Evolutionary conservation across 2,329 filamentous ascomycete species (phyloP).

Genomic region (Fusarium mundagurra): DNA sequence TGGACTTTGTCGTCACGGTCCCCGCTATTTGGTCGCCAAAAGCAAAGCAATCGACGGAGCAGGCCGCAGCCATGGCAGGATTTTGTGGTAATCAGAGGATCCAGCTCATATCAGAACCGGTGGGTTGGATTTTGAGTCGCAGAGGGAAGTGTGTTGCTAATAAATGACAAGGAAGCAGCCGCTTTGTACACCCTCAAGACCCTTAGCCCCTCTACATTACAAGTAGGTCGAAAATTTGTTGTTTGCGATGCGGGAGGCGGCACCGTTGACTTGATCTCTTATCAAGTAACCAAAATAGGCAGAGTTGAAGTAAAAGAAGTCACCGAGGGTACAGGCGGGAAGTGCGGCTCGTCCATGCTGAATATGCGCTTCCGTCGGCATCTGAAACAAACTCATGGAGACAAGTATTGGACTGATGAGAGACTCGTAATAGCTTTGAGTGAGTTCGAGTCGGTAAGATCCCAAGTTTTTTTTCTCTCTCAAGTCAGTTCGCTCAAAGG

Average conservation of each 20-base stretch:
- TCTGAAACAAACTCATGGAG: conserved; percentile 54
- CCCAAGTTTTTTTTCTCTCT: conserved; percentile 51
- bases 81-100: conserved; percentile 55
- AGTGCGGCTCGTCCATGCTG: conserved; percentile 61
- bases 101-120: conserved; percentile 60
- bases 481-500: conserved; percentile 4
- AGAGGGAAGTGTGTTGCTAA: conserved; percentile 17
- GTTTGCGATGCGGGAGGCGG: conserved; percentile 65
- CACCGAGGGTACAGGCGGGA: conserved; percentile 58
- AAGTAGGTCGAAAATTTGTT: conserved; percentile 59
- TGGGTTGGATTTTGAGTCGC: conserved; percentile 30
- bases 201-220: conserved; percentile 53
- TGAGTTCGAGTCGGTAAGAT: conserved; percentile 54
- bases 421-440: conserved; percentile 53
- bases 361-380: conserved; percentile 59
- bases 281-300: conserved; percentile 56
- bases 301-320: conserved; percentile 60
- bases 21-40: conserved; percentile 68
- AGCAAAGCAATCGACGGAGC: conserved; percentile 61
- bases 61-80: conserved; percentile 51
- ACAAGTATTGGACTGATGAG: conserved; percentile 55
- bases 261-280: conserved; percentile 64
- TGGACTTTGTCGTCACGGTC: conserved; percentile 66
- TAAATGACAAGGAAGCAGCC: conserved; percentile 55
- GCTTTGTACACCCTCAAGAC: conserved; percentile 60